Percentiles rank a stretch among this genome's conserved stretches.
phyloP scores from a whole-genome alignment of 2,329 filamentous ascomycete species.

The Beauveria australis region DNA sequence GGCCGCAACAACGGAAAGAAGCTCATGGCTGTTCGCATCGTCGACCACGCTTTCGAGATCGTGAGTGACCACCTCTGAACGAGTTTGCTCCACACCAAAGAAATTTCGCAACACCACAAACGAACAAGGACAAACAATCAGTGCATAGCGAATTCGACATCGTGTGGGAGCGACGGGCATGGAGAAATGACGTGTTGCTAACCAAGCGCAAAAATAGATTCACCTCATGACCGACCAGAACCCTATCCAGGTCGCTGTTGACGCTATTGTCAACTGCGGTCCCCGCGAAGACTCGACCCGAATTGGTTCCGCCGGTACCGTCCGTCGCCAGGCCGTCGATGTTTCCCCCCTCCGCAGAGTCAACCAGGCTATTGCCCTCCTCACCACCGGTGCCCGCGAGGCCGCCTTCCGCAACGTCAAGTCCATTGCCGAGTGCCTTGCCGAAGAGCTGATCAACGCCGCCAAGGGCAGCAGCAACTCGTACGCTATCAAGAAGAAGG shows the following conservation, averaged over 20 bases:
- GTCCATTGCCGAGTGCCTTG: conserved; percentile 98
- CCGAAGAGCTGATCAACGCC: conserved; percentile 99
- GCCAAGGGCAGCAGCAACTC: conserved; percentile 99
- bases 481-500: conserved; percentile 99
- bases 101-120: neutral
- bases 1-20: conserved; percentile 99
- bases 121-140: neutral
- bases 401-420: conserved; percentile 99
- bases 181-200: conserved; percentile 14
- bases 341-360: conserved; percentile 98
- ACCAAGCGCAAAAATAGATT: conserved; percentile 52
- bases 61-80: conserved; percentile 51
- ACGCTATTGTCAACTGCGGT: conserved; percentile 99
- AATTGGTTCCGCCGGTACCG: conserved; percentile 98
- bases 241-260: conserved; percentile 98
- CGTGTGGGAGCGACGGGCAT: conserved; percentile 1
- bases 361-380: conserved; percentile 98
- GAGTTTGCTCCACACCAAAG: neutral
- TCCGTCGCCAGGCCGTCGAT: conserved; percentile 99
- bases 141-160: neutral
- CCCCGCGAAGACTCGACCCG: conserved; percentile 99
- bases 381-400: conserved; percentile 98
- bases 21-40: conserved; percentile 99
- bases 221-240: conserved; percentile 99
- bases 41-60: conserved; percentile 98